Conservation (phyloP, 495 filamentous ascomycete species). For the Penicillium cataractarum region DNA sequence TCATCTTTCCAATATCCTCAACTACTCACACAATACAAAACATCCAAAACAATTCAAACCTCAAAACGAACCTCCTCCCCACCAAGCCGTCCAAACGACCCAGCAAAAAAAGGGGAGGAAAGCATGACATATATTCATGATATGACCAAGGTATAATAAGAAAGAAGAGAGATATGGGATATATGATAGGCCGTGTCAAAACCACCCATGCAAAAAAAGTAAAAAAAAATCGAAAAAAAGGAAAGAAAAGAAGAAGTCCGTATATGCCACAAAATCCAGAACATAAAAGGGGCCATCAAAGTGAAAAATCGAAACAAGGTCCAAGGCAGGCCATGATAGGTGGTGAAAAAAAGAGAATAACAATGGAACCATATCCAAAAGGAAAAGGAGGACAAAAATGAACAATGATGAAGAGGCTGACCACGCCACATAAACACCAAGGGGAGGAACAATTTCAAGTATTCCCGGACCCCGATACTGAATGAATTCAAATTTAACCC, state of each 20-base stretch:
- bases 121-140: neutral
- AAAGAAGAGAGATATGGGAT: neutral
- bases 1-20: too few species aligned
- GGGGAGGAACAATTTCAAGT: neutral
- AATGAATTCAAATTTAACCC: neutral
- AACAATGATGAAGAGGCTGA: neutral
- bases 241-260: neutral
- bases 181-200: constrained; percentile 6
- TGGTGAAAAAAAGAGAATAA: too few species aligned
- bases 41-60: neutral
- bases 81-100: neutral
- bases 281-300: neutral
- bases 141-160: constrained; percentile 2
- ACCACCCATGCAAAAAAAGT: constrained; percentile 7
- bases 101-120: neutral
- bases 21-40: neutral
- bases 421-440: neutral
- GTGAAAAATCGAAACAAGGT: neutral
- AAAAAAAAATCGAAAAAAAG: neutral
- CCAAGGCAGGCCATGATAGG: neutral
- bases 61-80: neutral
- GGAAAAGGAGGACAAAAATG: too few species aligned
- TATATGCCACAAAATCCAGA: neutral
- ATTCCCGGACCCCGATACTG: neutral
- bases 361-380: too few species aligned